Percentiles rank a stretch among this genome's conserved stretches.
These are phyloP conservation scores for Ogataea hybrid DNA, from an alignment of 1,139 yeast genomes.

Conservation along the genomic window DNA sequence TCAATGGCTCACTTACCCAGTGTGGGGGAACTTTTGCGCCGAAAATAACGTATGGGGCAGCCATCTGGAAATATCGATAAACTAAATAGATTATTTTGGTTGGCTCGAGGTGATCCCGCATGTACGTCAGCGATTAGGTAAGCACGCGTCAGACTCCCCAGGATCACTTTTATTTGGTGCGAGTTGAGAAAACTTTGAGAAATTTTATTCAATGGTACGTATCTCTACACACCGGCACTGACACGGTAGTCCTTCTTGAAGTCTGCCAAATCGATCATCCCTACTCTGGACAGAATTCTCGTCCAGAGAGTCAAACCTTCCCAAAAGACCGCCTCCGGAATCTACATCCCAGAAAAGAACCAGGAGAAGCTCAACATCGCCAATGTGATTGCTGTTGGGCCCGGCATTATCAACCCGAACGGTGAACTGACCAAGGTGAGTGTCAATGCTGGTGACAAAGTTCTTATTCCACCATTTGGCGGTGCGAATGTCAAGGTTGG, in stretches of 20 bases:
- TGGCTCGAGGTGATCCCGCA: neutral
- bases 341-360: slow-evolving; percentile 95
- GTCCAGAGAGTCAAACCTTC: slow-evolving; percentile 46
- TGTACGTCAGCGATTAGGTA: slow-evolving; percentile 1
- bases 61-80: slow-evolving; percentile 40
- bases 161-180: neutral
- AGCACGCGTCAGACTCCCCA: neutral
- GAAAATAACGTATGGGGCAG: slow-evolving; percentile 58
- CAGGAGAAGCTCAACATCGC: slow-evolving; percentile 89
- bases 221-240: neutral
- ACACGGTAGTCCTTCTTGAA: slow-evolving; percentile 49
- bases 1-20: slow-evolving; percentile 44
- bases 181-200: slow-evolving; percentile 6
- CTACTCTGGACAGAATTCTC: slow-evolving; percentile 91
- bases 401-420: slow-evolving; percentile 48
- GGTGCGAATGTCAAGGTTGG: slow-evolving; percentile 88
- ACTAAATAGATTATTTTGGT: slow-evolving; percentile 10
- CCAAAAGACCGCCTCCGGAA: slow-evolving; percentile 80
- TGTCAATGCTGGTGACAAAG: slow-evolving; percentile 88
- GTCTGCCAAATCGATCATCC: slow-evolving; percentile 84
- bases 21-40: slow-evolving; percentile 68
- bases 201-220: slow-evolving; percentile 11
- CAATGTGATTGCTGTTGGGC: slow-evolving; percentile 74
- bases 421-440: slow-evolving; percentile 72
- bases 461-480: slow-evolving; percentile 71